A percentile compares a stretch with the other conserved stretches of the same genome.
Conservation (phyloP, 768 basidiomycete species). For the Xerocomellus amylosporus region DNA sequence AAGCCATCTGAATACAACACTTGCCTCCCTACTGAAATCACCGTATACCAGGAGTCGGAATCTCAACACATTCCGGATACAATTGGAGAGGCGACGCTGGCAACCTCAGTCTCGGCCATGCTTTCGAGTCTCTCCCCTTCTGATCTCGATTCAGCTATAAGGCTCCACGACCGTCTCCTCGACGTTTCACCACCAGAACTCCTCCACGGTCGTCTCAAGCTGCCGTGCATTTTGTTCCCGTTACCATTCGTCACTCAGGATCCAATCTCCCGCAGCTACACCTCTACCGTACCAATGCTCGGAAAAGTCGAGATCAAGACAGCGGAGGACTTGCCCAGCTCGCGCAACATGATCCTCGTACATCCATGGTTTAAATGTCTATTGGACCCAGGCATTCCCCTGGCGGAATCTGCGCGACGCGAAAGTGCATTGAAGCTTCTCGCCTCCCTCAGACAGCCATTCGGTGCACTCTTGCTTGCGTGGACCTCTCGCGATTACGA, state of each 20-base stretch:
- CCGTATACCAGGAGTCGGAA: conserved; percentile 7
- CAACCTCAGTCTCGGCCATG: neutral
- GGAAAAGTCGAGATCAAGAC: conserved; percentile 7
- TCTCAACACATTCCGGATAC: neutral
- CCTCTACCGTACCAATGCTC: neutral
- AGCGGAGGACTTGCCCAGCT: neutral
- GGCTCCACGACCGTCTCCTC: conserved; percentile 6
- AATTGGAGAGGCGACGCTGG: neutral
- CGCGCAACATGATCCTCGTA: conserved; percentile 8
- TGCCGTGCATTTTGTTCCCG: conserved; percentile 11
- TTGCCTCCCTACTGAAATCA: conserved; percentile 20
- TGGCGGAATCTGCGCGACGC: neutral
- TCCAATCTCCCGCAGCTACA: neutral
- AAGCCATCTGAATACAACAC: conserved; percentile 17
- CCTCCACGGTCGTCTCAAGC: conserved; percentile 10
- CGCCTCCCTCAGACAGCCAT: conserved; percentile 6
- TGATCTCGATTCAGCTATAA: neutral
- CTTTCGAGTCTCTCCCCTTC: neutral
- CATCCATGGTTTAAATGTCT: conserved; percentile 15
- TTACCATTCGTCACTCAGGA: neutral
- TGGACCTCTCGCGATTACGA: conserved; percentile 1
- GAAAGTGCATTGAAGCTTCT: conserved; percentile 7
- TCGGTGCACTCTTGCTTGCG: conserved; percentile 16
- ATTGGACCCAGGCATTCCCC: neutral
- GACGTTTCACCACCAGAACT: conserved; percentile 6